phyloP scores from a whole-genome alignment of 2,329 filamentous ascomycete species.

The Harringtonia aguacate region DNA sequence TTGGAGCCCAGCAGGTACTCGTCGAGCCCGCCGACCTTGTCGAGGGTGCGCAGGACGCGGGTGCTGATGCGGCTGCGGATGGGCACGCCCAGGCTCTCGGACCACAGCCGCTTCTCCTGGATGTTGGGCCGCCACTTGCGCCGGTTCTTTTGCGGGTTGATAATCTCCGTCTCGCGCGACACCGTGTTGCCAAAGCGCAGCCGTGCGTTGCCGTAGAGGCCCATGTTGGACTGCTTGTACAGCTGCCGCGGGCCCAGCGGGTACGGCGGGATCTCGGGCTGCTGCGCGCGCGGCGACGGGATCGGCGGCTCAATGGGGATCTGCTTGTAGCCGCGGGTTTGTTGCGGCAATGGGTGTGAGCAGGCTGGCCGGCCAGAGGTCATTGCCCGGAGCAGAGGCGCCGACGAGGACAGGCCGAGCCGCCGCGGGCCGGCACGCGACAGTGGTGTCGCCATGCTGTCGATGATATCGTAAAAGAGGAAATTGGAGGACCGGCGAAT shows the following conservation, averaged over 20 bases:
- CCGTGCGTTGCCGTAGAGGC: slow-evolving; percentile 58
- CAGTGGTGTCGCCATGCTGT: neutral
- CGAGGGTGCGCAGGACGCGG: slow-evolving; percentile 61
- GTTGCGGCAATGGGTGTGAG: too few relatives aligned
- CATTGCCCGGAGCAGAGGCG: too few relatives aligned
- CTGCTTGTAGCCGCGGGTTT: slow-evolving; percentile 18
- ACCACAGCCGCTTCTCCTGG: slow-evolving; percentile 56
- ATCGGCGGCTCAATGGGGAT: slow-evolving; percentile 22
- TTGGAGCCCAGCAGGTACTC: slow-evolving; percentile 81
- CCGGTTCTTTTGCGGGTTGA: slow-evolving; percentile 44
- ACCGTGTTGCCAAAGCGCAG: slow-evolving; percentile 76
- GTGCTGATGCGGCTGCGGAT: slow-evolving; percentile 61
- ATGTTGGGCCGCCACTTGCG: slow-evolving; percentile 70
- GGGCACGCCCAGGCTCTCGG: slow-evolving; percentile 46
- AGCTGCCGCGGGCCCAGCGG: slow-evolving; percentile 58
- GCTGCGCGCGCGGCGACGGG: slow-evolving; percentile 31
- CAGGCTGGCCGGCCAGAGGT: too few relatives aligned
- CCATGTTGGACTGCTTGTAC: slow-evolving; percentile 73
- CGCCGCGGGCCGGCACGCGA: neutral
- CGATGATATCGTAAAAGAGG: neutral
- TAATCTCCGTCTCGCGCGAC: slow-evolving; percentile 50
- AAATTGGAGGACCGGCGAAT: neutral
- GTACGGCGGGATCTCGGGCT: slow-evolving; percentile 46
- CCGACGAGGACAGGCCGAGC: neutral
- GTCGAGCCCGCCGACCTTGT: slow-evolving; percentile 81